Base-by-base conservation (phyloP, 2,329 filamentous ascomycete species). In the Penicillium olsonii region DNA sequence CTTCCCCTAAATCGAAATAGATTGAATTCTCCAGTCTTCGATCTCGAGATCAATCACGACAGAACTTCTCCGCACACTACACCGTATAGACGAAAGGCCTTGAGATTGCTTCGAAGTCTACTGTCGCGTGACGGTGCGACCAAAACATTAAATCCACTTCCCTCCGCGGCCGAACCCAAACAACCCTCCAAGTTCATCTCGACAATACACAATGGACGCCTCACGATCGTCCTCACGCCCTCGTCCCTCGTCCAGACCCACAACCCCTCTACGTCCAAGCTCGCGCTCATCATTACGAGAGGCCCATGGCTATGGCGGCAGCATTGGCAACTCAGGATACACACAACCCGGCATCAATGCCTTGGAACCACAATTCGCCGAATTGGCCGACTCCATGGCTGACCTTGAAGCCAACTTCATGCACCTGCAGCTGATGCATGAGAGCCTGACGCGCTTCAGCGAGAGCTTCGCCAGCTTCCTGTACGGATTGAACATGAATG, bases 401-500 rank as follows among this genome's bases (percentile, higher is more conserved):
- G 94, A 97, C 63, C 82, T 99, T 9, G 94, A 99, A 76, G 90
- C 91, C 53, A 97, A 99, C 70, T 91, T 97, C 77, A 90, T 95
- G 87, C 91, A 96, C 68, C 85, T 99, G 59, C 92, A 97, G 71
- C 77, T 96, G 55, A 95, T 99, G 86, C 91, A 99, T 67, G 92
- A 97, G 76, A 95, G 90, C 64, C 74, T 99, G 59, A 84, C 90
- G 19, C 84, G 94, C 20, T 99, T 99, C 72, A 92, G 87, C 71
- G 94, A 99, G 78, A 95, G 88, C 66, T 99, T 99, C 71, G 91
- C 91, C 1, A 90, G 87, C 61, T 97, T 99, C 64, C 75, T 99
- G 38, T 99, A 97, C 64, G 94, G 94, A 2, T 72, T 99, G 68
- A 97, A 97, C 67, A 96, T 99, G 92, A 97, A 96, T 71, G 94